phyloP scores from a whole-genome alignment of 2,329 filamentous ascomycete genomes.

The Calonectria crousiana region DNA sequence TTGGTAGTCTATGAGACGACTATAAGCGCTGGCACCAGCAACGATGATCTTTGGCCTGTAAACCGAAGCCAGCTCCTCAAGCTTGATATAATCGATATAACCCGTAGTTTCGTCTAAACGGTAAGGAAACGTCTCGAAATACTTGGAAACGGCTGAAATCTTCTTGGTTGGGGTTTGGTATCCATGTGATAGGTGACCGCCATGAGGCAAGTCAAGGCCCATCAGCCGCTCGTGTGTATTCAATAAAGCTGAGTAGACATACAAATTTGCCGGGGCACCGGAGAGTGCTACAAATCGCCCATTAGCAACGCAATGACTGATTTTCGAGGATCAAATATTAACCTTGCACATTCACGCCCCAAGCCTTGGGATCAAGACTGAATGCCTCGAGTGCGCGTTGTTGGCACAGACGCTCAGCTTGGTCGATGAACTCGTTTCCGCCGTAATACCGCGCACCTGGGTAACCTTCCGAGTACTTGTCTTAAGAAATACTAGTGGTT shows the following conservation, averaged over 20 bases:
- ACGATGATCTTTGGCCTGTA: constrained; percentile 98
- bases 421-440: constrained; percentile 95
- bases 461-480: constrained; percentile 99
- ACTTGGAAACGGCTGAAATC: constrained; percentile 98
- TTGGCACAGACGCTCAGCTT: constrained; percentile 90
- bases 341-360: constrained; percentile 98
- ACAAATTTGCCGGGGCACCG: constrained; percentile 80
- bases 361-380: constrained; percentile 84
- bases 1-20: constrained; percentile 94
- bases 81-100: constrained; percentile 92
- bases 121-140: constrained; percentile 98
- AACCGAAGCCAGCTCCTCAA: constrained; percentile 87
- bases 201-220: constrained; percentile 96
- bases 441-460: constrained; percentile 97
- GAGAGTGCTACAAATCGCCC: constrained; percentile 73
- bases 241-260: constrained; percentile 95
- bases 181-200: constrained; percentile 94
- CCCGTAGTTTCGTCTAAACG: constrained; percentile 90
- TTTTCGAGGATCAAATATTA: constrained; percentile 48
- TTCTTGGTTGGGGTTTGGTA: constrained; percentile 95
- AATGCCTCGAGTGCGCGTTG: constrained; percentile 90
- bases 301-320: constrained; percentile 20
- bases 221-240: constrained; percentile 95
- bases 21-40: constrained; percentile 95
- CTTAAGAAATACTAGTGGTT: constrained; percentile 53